A percentile compares a stretch with the other conserved stretches of the same genome.
Evolutionary conservation across 2,329 filamentous ascomycete species (phyloP).

Genomic region (Didymella segeticola): DNA sequence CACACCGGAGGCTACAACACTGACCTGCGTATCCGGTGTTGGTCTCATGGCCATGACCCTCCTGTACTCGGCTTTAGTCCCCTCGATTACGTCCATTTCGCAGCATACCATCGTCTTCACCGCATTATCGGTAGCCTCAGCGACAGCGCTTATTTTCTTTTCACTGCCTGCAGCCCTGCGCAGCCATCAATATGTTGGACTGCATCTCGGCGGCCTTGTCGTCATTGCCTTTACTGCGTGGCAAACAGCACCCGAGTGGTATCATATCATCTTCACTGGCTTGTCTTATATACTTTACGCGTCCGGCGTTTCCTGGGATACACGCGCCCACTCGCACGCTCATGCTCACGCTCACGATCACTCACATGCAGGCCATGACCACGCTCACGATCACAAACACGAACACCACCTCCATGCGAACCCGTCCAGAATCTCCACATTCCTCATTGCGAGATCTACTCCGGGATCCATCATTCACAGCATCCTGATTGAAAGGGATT

Average conservation of each 20-base stretch:
- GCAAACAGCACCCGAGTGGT: conserved; percentile 25
- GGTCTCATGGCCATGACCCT: conserved; percentile 48
- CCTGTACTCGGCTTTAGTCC: conserved; percentile 42
- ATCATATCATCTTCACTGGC: conserved; percentile 25
- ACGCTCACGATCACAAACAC: conserved; percentile 36
- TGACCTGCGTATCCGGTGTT: conserved; percentile 53
- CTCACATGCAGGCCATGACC: conserved; percentile 40
- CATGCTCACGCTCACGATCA: conserved; percentile 38
- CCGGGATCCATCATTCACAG: conserved; percentile 81
- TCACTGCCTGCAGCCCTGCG: conserved; percentile 52
- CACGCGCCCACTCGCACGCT: conserved; percentile 31
- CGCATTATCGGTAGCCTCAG: conserved; percentile 51
- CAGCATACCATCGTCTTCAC: conserved; percentile 48
- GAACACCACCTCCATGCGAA: conserved; percentile 52
- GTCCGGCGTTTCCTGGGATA: conserved; percentile 52
- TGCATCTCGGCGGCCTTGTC: conserved; percentile 39
- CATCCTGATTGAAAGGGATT: conserved; percentile 89
- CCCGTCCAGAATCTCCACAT: conserved; percentile 73
- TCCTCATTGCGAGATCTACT: conserved; percentile 73
- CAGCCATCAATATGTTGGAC: conserved; percentile 44
- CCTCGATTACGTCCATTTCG: conserved; percentile 42
- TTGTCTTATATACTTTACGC: conserved; percentile 42
- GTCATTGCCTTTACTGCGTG: conserved; percentile 32
- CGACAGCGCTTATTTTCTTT: conserved; percentile 53
- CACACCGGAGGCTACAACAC: conserved; percentile 49